phyloP scores from a whole-genome alignment of 1,284 basidiomycete species.

The Xerocomus nothofagi region DNA sequence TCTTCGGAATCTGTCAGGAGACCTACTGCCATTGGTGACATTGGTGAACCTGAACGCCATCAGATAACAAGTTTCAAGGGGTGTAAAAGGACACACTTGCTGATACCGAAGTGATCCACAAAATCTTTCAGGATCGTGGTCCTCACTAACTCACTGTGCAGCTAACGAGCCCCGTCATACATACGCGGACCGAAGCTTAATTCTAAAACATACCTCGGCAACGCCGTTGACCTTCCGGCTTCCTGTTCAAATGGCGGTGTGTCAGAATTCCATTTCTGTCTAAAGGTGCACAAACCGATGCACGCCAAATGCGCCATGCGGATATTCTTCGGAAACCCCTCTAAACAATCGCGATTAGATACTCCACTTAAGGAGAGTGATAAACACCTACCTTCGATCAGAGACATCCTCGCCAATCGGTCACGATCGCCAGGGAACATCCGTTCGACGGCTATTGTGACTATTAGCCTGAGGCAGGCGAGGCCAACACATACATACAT shows the following conservation, averaged over 20 bases:
- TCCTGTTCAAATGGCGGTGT: constrained; percentile 38
- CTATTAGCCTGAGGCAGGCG: constrained; percentile 7
- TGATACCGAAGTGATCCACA: constrained; percentile 77
- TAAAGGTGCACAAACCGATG: constrained; percentile 49
- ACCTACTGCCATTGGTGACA: constrained; percentile 83
- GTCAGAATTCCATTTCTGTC: background rate
- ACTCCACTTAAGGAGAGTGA: background rate
- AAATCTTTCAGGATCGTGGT: constrained; percentile 91
- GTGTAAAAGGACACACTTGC: constrained; percentile 54
- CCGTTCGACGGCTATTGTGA: constrained; percentile 73
- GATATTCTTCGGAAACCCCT: constrained; percentile 81
- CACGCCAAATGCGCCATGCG: constrained; percentile 87
- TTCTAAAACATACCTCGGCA: constrained; percentile 65
- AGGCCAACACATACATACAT: constrained; percentile 37
- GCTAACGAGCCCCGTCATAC: constrained; percentile 35
- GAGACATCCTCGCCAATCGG: constrained; percentile 77
- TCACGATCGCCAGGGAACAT: constrained; percentile 86
- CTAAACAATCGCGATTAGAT: constrained; percentile 40
- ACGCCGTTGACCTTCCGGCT: constrained; percentile 92
- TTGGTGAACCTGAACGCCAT: constrained; percentile 57
- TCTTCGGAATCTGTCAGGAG: constrained; percentile 18
- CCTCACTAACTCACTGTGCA: constrained; percentile 72
- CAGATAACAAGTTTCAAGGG: constrained; percentile 7
- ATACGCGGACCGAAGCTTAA: background rate
- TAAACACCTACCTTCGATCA: constrained; percentile 72